phyloP scores from a whole-genome alignment of 805 yeast genomes.

The Kregervanrija fluxuum region DNA sequence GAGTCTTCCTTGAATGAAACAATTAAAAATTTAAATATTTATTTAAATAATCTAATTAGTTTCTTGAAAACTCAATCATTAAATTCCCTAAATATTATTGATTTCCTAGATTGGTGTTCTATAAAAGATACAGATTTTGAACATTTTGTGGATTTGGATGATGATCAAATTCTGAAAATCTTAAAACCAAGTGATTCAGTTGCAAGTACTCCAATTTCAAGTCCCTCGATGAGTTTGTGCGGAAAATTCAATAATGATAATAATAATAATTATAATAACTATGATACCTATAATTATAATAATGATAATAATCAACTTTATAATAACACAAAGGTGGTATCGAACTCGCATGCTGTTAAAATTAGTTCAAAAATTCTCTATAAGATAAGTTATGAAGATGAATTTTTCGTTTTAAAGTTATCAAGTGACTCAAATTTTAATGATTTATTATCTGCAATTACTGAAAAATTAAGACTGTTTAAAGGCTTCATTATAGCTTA shows the following conservation, averaged over 20 bases:
- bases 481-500: slow-evolving; percentile 12
- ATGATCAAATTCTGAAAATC: slow-evolving; percentile 9
- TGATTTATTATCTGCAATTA: slow-evolving; percentile 4
- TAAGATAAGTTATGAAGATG: slow-evolving; percentile 13
- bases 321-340: too few relatives aligned
- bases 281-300: neutral
- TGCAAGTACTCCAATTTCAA: too few relatives aligned
- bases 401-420: slow-evolving; percentile 10
- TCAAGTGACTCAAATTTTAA: neutral
- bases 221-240: too few relatives aligned
- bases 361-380: slow-evolving; percentile 4
- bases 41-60: slow-evolving; percentile 27
- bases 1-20: neutral
- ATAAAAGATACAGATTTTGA: slow-evolving; percentile 16
- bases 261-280: neutral
- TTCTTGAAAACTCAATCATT: neutral
- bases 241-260: neutral
- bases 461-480: slow-evolving; percentile 9
- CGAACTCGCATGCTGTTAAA: neutral
- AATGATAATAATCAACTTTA: too few relatives aligned
- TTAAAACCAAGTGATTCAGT: slow-evolving; percentile 4
- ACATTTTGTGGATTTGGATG: slow-evolving; percentile 24
- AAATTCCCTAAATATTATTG: neutral
- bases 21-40: slow-evolving; percentile 30
- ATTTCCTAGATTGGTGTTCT: slow-evolving; percentile 3